Conservation (phyloP, 1,284 basidiomycete genomes). For the Meira miltonrushii region DNA sequence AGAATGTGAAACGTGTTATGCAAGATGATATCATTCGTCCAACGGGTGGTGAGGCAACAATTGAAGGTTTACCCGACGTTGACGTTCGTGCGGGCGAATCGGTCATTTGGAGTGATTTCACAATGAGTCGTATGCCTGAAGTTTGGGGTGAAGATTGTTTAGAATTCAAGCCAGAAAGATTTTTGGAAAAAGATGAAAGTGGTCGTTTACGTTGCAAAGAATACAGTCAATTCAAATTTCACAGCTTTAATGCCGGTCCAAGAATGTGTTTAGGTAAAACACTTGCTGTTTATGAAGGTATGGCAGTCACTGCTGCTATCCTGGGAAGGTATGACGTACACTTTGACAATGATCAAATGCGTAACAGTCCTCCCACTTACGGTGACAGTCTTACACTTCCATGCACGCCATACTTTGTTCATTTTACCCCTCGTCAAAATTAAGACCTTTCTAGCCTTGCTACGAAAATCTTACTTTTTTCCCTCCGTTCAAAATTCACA, state of each 20-base stretch:
- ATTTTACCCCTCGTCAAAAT: neutral
- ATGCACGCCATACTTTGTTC: slow-evolving; percentile 3
- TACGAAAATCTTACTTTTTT: no score
- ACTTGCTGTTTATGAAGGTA: slow-evolving; percentile 39
- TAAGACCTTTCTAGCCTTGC: no score
- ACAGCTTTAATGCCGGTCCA: slow-evolving; percentile 50
- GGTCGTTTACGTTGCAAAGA: slow-evolving; percentile 53
- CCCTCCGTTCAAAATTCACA: no score
- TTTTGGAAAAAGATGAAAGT: slow-evolving; percentile 41
- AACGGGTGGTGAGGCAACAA: slow-evolving; percentile 19
- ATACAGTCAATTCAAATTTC: slow-evolving; percentile 45
- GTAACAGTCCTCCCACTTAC: slow-evolving; percentile 5
- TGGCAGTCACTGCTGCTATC: slow-evolving; percentile 27
- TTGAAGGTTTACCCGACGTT: slow-evolving; percentile 16
- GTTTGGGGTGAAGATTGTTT: slow-evolving; percentile 44
- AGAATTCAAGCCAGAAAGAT: slow-evolving; percentile 45
- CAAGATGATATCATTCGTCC: slow-evolving; percentile 37
- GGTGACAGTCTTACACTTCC: slow-evolving; percentile 9
- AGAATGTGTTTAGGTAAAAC: slow-evolving; percentile 49
- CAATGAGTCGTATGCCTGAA: slow-evolving; percentile 40
- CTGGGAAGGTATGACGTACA: slow-evolving; percentile 13
- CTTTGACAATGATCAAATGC: slow-evolving; percentile 7
- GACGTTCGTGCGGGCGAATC: slow-evolving; percentile 30
- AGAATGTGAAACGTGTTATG: slow-evolving; percentile 33
- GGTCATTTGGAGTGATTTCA: slow-evolving; percentile 33